phyloP scores from a whole-genome alignment of 345 rosid species.

The Aethionema arabicum region DNA sequence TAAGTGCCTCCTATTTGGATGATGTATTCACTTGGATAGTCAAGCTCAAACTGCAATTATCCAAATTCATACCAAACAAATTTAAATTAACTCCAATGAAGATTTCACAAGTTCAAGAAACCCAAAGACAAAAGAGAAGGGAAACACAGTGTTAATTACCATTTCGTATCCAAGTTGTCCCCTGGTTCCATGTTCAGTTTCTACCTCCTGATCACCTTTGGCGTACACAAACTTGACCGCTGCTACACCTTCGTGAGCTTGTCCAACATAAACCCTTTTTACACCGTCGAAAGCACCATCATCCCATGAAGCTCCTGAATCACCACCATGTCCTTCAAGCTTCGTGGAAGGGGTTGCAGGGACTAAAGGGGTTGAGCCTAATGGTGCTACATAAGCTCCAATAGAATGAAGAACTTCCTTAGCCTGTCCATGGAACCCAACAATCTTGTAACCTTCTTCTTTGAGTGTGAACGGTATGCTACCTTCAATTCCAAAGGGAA shows the following conservation, averaged over 20 bases:
- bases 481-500: conserved; percentile 30
- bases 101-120: no score
- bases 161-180: conserved; percentile 22
- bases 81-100: neutral
- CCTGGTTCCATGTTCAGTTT: conserved; percentile 22
- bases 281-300: conserved; percentile 34
- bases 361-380: conserved; percentile 23
- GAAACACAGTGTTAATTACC: neutral
- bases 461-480: conserved; percentile 9
- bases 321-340: conserved; percentile 26
- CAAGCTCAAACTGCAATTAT: conserved; percentile 23
- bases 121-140: neutral
- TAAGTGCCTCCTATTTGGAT: conserved; percentile 21
- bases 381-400: conserved; percentile 38
- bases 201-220: conserved; percentile 16
- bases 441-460: conserved; percentile 31
- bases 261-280: conserved; percentile 27
- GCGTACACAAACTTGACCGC: conserved; percentile 26
- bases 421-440: conserved; percentile 37
- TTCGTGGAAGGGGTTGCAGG: conserved; percentile 18
- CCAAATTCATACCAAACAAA: neutral
- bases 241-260: conserved; percentile 11
- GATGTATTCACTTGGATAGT: conserved; percentile 37
- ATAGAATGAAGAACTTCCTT: conserved; percentile 20
- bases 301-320: conserved; percentile 33